Percentiles rank a stretch among this genome's conserved stretches.
phyloP scores from a whole-genome alignment of 768 basidiomycete genomes.

The Phlebiopsis flavidoalba region DNA sequence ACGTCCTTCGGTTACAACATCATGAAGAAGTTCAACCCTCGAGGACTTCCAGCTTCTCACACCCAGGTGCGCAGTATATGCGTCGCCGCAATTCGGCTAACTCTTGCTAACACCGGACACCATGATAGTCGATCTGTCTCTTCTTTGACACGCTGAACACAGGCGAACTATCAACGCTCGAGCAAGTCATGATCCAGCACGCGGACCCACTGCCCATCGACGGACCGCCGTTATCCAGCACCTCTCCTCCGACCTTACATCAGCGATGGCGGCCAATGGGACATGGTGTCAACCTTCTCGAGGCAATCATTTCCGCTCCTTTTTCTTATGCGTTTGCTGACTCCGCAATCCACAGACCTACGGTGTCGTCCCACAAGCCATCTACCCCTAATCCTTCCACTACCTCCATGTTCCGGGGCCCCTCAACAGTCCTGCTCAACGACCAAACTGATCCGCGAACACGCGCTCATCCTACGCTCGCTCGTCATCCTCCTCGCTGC shows the following conservation, averaged over 20 bases:
- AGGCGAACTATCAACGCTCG: slow-evolving; percentile 90
- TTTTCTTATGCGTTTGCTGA: neutral
- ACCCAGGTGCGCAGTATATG: slow-evolving; percentile 47
- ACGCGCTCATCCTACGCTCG: slow-evolving; percentile 74
- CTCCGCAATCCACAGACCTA: slow-evolving; percentile 49
- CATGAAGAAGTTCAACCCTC: slow-evolving; percentile 80
- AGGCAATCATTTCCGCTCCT: slow-evolving; percentile 31
- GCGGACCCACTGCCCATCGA: slow-evolving; percentile 77
- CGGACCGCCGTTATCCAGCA: slow-evolving; percentile 75
- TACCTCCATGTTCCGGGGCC: slow-evolving; percentile 70
- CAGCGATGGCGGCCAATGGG: slow-evolving; percentile 93
- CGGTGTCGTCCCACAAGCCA: slow-evolving; percentile 78
- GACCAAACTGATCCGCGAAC: slow-evolving; percentile 88
- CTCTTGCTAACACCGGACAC: neutral
- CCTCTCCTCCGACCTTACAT: slow-evolving; percentile 65
- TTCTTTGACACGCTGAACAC: slow-evolving; percentile 97
- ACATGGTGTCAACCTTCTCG: slow-evolving; percentile 78
- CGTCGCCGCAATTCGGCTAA: neutral
- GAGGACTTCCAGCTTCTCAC: slow-evolving; percentile 90
- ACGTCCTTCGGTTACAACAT: slow-evolving; percentile 78
- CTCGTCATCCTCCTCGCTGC: slow-evolving; percentile 53
- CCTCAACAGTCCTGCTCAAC: slow-evolving; percentile 78
- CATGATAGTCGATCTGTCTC: slow-evolving; percentile 72
- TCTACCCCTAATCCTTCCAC: slow-evolving; percentile 83
- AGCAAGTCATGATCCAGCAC: slow-evolving; percentile 78